These are phyloP conservation scores for Metarhizium sp. DNA, from an alignment of 2,329 filamentous ascomycete genomes.

Conservation along the genomic window DNA sequence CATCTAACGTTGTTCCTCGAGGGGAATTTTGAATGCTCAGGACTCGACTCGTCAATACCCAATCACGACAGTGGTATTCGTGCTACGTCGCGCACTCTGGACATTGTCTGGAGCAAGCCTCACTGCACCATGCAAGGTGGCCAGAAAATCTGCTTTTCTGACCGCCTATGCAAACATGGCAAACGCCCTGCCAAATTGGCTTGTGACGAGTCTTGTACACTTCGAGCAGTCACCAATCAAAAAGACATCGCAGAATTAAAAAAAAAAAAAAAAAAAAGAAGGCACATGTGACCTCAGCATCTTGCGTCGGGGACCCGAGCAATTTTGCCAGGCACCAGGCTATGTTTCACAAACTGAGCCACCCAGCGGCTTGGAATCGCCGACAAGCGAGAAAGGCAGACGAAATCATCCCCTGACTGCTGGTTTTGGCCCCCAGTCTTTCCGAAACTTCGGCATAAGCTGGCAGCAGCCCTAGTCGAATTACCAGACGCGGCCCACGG, in stretches of 20 bases:
- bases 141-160: background rate
- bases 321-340: background rate
- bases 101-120: background rate
- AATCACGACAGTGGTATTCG: background rate
- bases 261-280: background rate
- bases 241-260: background rate
- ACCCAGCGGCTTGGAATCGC: background rate
- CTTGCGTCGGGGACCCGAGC: background rate
- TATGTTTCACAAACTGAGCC: background rate
- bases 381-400: background rate
- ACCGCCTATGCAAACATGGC: background rate
- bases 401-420: background rate
- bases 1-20: background rate
- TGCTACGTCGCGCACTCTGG: background rate
- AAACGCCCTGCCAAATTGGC: background rate
- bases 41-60: background rate
- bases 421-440: background rate
- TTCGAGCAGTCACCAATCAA: background rate
- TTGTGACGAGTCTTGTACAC: background rate
- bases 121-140: background rate
- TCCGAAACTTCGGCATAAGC: background rate
- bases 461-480: background rate
- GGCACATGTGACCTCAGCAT: background rate
- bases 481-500: background rate
- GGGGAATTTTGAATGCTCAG: background rate